Evolutionary conservation across 1,284 basidiomycete genomes (phyloP), one percentile per base, ranked within the genome.

Genomic region (Porodaedalea pini): DNA sequence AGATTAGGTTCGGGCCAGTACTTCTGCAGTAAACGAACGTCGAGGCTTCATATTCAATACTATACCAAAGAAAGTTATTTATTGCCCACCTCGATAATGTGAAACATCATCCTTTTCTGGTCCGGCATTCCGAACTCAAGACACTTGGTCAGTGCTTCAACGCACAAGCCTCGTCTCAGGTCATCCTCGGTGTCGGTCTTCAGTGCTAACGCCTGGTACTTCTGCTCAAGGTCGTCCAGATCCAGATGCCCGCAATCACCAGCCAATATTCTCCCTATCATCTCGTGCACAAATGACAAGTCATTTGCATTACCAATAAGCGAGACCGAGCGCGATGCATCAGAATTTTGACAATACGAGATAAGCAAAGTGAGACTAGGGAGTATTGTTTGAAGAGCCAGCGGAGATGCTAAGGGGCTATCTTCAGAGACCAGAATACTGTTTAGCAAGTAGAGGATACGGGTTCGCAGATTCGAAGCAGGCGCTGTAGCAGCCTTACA

Each of bases 381-480:
- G 2, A 78, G 67, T 6, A 88, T 67, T 2, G 79, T 77, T 60
- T 79, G 78, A 40, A 86, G 73, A n/a, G 76, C 72, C 36, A 72
- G 64, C 0, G 79, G 77, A 1, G 76, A 76, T 10, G 75, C 71
- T 4, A 76, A 68, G 1, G 76, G 5, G 72, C 73, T 31, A 69
- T 74, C 34, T 78, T 78, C 7, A 72, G 71, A 19, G 78, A 72
- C 58, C 76, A 77, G 66, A 17, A 84, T 65, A n/a, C 73, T 68
- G 57, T 75, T 78, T 10, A 88, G 70, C 8, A 71, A 69, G 15
- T 72, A 73, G 15, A 87, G 62, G 31, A 85, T 71, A 17, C 80
- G 76, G 29, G 74, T 72, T 23, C 81, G 75, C 54, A 77, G 69
- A 7, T 64, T 63, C 10, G 75, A 75, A 10, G 72, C 63, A 23